phyloP scores from a whole-genome alignment of 2,329 filamentous ascomycete species.

The Tolypocladium pustulatum region DNA sequence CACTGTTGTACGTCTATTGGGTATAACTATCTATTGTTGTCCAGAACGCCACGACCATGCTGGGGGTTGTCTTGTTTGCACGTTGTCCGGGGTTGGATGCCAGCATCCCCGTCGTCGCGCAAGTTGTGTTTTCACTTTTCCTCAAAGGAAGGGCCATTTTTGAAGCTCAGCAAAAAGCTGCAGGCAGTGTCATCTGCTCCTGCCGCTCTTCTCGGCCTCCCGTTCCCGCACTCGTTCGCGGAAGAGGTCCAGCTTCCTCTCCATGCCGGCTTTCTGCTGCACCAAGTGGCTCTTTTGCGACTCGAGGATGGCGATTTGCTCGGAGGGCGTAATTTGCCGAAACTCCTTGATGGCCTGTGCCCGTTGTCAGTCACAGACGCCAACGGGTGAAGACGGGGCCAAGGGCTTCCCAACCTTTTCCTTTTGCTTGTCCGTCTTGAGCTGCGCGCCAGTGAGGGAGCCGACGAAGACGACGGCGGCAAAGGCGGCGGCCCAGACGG shows the following conservation, averaged over 20 bases:
- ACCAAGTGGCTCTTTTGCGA: constrained; percentile 28
- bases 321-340: constrained; percentile 25
- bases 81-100: not conserved
- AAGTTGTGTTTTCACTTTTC: too few species aligned
- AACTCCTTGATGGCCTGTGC: constrained; percentile 24
- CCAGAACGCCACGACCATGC: constrained; percentile 4
- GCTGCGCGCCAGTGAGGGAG: constrained; percentile 35
- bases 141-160: too few species aligned
- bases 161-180: not conserved
- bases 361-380: not conserved
- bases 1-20: not conserved
- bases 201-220: constrained; percentile 15
- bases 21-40: constrained; percentile 2
- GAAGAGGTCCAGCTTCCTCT: constrained; percentile 31
- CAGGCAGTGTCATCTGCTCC: not conserved
- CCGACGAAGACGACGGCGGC: constrained; percentile 36
- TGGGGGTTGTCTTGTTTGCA: not conserved
- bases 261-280: constrained; percentile 25
- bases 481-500: constrained; percentile 31
- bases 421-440: constrained; percentile 38
- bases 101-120: not conserved
- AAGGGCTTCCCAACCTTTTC: constrained; percentile 20
- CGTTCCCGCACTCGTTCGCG: constrained; percentile 27
- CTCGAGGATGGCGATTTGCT: constrained; percentile 35
- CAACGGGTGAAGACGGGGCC: not conserved